These are phyloP conservation scores for Fusarium proliferatum DNA, from an alignment of 2,329 filamentous ascomycete genomes.

Conservation along the genomic window DNA sequence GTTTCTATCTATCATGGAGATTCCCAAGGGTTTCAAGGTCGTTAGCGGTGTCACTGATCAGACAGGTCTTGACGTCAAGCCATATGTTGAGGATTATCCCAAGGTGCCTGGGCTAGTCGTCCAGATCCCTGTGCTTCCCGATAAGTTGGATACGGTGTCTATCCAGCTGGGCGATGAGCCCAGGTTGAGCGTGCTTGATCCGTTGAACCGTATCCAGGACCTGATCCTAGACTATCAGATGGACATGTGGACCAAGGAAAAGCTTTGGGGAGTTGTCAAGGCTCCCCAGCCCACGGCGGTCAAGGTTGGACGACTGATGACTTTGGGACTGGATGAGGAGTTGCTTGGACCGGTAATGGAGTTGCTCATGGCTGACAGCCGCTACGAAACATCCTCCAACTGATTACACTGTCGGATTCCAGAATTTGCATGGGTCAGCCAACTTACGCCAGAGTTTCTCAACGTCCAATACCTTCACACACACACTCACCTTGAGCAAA, in stretches of 20 bases:
- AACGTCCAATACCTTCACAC: neutral
- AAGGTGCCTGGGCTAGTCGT: conserved; percentile 27
- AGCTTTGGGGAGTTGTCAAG: conserved; percentile 38
- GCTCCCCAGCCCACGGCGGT: conserved; percentile 19
- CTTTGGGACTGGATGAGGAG: conserved; percentile 40
- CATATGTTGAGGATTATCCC: conserved; percentile 22
- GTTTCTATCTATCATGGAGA: conserved; percentile 23
- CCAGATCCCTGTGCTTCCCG: neutral
- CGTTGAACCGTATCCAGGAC: conserved; percentile 26
- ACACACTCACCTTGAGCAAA: neutral
- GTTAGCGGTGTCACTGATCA: neutral
- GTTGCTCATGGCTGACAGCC: conserved; percentile 43
- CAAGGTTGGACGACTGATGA: conserved; percentile 41
- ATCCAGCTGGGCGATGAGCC: conserved; percentile 10
- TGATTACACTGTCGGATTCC: neutral
- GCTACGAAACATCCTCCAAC: conserved; percentile 8
- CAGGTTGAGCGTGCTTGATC: conserved; percentile 26
- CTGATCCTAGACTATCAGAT: conserved; percentile 44
- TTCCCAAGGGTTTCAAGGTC: neutral
- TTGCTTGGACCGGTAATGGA: conserved; percentile 44
- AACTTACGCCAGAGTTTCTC: neutral
- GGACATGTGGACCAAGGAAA: conserved; percentile 43
- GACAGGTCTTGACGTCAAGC: neutral
- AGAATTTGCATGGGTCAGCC: neutral
- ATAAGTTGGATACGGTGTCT: neutral